A percentile compares a stretch with the other conserved stretches of the same genome.
Evolutionary conservation across 345 rosid species (phyloP).

Genomic region (Laguncularia racemosa): DNA sequence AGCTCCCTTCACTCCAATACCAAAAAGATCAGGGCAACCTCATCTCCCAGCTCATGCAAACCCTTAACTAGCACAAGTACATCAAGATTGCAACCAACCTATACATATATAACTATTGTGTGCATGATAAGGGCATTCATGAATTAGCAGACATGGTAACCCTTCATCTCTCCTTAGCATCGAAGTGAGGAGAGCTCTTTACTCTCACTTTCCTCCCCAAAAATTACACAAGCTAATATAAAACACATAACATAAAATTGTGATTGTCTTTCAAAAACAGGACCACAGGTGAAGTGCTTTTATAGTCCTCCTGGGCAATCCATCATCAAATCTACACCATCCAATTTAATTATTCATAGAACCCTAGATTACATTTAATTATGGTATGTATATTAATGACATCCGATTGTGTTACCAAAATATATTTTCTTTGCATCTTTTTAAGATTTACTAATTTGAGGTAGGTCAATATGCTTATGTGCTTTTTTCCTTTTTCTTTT

Average conservation of each 20-base stretch:
- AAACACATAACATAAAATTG: no score
- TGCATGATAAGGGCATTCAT: constrained; percentile 35
- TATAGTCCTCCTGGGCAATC: background rate
- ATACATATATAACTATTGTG: background rate
- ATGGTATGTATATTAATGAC: no score
- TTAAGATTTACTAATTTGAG: no score
- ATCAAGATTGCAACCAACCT: background rate
- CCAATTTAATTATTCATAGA: background rate
- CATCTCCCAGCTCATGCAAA: constrained; percentile 53
- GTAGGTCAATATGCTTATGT: no score
- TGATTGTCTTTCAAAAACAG: no score
- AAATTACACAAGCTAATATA: background rate
- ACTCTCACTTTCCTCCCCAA: constrained; percentile 1
- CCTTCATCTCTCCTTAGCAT: constrained; percentile 35
- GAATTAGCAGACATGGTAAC: constrained; percentile 51
- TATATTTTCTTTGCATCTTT: no score
- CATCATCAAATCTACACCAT: background rate
- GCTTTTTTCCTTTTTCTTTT: no score
- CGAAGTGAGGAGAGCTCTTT: constrained; percentile 49
- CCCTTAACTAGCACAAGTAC: constrained; percentile 26
- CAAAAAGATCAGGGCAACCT: constrained; percentile 30
- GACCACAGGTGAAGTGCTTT: background rate
- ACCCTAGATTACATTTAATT: no score
- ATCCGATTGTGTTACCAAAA: no score
- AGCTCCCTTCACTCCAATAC: constrained; percentile 72